Base-by-base conservation (phyloP, 2,329 filamentous ascomycete species). In the Ophiosphaerella korrae region DNA sequence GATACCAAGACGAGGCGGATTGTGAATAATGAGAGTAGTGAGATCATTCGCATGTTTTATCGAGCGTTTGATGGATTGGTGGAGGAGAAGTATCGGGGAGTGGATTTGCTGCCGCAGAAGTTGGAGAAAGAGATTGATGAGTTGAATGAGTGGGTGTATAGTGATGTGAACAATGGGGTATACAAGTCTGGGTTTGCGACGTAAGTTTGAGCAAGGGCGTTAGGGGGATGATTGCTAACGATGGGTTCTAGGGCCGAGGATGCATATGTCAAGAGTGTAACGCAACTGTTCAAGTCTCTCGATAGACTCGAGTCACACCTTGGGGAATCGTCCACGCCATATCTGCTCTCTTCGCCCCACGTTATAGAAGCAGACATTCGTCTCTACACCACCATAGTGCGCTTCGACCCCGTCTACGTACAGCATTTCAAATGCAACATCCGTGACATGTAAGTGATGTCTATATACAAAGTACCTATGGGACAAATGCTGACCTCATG, bases 41-140 rank as follows among this genome's bases (percentile, higher is more conserved):
- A 97, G 77, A 96, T 97, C 71, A 86, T 96, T 72, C 87, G 92
- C 69, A 96, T 96, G 89, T 79, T 97, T 55, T 89, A 89, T 70
- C 82, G 81, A 36, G 89, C 85, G 72, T 97, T 97, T 70, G 87
- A 97, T 50, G 68, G 75, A 34, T 41, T 80, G 21, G 60, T 81
- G n/a, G 73, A 74, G 2, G 74, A 75, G 6, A 68, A 78, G 58
- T 75, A 76, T 62, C 75, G 71, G 53, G 66, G 70, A 1, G 44
- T 81, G 1, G 77, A 79, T 42, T 66, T 81, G 5, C 71, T 80
- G 31, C 79, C 79, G 0, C 63, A 75, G 51, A 67, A 76, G 6
- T 58, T 81, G 44, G 63, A 73, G 45, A 68, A 74, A 29, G 62
- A 76, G 4, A 81, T 82, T 46, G 79, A 82, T 9, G 73, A 69